These are phyloP conservation scores for Aspergillus egyptiacus DNA, from an alignment of 495 filamentous ascomycete genomes.

Conservation along the genomic window DNA sequence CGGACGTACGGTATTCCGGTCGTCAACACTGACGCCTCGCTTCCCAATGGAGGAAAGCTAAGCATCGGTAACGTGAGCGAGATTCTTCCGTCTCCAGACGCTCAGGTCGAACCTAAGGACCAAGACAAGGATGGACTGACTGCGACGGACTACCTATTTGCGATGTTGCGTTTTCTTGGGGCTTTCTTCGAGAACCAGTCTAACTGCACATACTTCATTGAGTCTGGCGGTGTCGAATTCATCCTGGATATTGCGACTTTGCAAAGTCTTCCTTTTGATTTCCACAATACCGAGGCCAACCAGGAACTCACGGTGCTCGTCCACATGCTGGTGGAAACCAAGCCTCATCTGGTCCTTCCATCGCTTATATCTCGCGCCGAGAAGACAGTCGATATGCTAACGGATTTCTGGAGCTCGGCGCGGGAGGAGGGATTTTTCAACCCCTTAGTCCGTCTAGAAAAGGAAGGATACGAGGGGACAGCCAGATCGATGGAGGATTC, in stretches of 20 bases:
- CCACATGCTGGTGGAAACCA: conserved; percentile 73
- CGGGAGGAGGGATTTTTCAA: conserved; percentile 60
- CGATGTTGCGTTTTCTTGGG: conserved; percentile 66
- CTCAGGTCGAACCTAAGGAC: conserved; percentile 40
- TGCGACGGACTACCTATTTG: conserved; percentile 63
- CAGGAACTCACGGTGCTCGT: conserved; percentile 67
- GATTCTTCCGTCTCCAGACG: conserved; percentile 23
- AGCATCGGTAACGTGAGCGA: conserved; percentile 29
- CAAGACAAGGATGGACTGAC: conserved; percentile 45
- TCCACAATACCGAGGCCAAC: conserved; percentile 58
- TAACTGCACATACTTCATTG: conserved; percentile 69
- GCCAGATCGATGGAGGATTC: background rate
- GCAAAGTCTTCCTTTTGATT: conserved; percentile 69
- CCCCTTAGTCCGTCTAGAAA: conserved; percentile 44
- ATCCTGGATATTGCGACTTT: conserved; percentile 79
- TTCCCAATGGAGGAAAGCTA: conserved; percentile 38
- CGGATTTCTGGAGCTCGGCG: conserved; percentile 49
- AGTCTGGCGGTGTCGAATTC: conserved; percentile 72
- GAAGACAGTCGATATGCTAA: conserved; percentile 56
- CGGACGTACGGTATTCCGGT: conserved; percentile 28
- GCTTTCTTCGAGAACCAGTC: conserved; percentile 71
- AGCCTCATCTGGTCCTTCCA: conserved; percentile 74
- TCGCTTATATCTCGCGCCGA: conserved; percentile 72
- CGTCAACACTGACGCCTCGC: conserved; percentile 23
- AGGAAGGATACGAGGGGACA: conserved; percentile 11